phyloP scores from a whole-genome alignment of 164 flowering plant genomes.

The Magnolia sinica region DNA sequence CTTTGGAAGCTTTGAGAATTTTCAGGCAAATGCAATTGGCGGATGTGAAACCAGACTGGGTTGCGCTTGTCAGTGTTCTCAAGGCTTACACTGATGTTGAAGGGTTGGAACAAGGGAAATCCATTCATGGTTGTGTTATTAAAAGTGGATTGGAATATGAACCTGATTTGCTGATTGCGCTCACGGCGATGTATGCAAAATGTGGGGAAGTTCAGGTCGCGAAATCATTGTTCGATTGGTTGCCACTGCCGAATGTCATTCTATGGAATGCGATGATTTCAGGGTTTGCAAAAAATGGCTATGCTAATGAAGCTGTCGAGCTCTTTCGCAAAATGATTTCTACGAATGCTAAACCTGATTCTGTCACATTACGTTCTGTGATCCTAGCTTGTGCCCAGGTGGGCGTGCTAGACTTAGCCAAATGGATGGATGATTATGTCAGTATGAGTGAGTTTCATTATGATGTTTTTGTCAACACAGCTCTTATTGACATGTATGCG shows the following conservation, averaged over 20 bases:
- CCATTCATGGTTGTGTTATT: slow-evolving; percentile 23
- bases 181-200: slow-evolving; percentile 34
- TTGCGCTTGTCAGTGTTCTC: slow-evolving; percentile 31
- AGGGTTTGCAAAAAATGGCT: slow-evolving; percentile 35
- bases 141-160: slow-evolving; percentile 31
- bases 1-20: slow-evolving; percentile 29
- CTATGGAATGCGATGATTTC: slow-evolving; percentile 39
- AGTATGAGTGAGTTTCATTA: slow-evolving; percentile 16
- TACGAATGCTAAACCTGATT: slow-evolving; percentile 23
- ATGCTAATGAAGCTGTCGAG: slow-evolving; percentile 27
- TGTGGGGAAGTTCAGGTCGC: slow-evolving; percentile 29
- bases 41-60: slow-evolving; percentile 24
- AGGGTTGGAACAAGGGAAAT: slow-evolving; percentile 26
- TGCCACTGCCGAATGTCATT: slow-evolving; percentile 20
- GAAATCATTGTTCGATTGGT: slow-evolving; percentile 24
- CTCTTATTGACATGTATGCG: slow-evolving; percentile 44
- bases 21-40: slow-evolving; percentile 23
- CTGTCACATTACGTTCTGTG: slow-evolving; percentile 25
- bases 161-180: slow-evolving; percentile 26
- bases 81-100: slow-evolving; percentile 34
- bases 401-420: slow-evolving; percentile 30
- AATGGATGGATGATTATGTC: slow-evolving; percentile 28
- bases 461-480: slow-evolving; percentile 35
- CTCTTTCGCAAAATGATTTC: slow-evolving; percentile 26
- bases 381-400: slow-evolving; percentile 32